These are phyloP conservation scores for Leccinellum albellum DNA, from an alignment of 768 basidiomycete genomes.

Conservation along the genomic window DNA sequence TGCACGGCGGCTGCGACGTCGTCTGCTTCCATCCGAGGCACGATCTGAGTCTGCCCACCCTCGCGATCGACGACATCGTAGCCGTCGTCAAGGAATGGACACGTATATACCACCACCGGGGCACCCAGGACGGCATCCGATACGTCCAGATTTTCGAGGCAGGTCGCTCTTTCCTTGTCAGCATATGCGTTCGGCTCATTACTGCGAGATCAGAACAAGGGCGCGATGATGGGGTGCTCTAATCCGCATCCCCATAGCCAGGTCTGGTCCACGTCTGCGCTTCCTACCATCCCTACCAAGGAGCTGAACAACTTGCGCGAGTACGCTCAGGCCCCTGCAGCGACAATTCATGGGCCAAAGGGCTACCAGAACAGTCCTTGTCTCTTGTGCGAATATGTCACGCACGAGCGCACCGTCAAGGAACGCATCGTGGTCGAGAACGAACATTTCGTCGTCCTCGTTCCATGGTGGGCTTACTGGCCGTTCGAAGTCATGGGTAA, in stretches of 20 bases:
- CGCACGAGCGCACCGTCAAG: slow-evolving; percentile 53
- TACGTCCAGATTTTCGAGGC: slow-evolving; percentile 91
- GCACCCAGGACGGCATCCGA: slow-evolving; percentile 60
- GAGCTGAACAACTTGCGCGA: slow-evolving; percentile 57
- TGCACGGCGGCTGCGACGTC: slow-evolving; percentile 85
- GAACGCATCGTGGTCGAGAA: slow-evolving; percentile 69
- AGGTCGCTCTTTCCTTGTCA: slow-evolving; percentile 2
- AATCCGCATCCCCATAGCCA: slow-evolving; percentile 95
- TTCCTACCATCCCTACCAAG: slow-evolving; percentile 67
- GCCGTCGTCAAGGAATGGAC: slow-evolving; percentile 73
- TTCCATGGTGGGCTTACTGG: slow-evolving; percentile 97
- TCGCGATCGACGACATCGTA: slow-evolving; percentile 55
- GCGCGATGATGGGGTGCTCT: slow-evolving; percentile 91
- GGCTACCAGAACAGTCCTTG: slow-evolving; percentile 60
- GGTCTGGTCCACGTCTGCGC: slow-evolving; percentile 72
- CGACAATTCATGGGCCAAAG: slow-evolving; percentile 44
- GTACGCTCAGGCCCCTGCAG: slow-evolving; percentile 39
- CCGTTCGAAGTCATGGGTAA: slow-evolving; percentile 79
- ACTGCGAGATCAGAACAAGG: slow-evolving; percentile 64
- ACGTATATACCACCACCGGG: slow-evolving; percentile 55
- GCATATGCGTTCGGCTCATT: not conserved
- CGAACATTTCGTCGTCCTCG: slow-evolving; percentile 76
- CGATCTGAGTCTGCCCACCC: slow-evolving; percentile 75
- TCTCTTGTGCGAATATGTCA: slow-evolving; percentile 76
- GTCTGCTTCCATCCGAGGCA: slow-evolving; percentile 84